Conservation (phyloP, 192 early-diverging fungal genomes). For the Endogone sp. region DNA sequence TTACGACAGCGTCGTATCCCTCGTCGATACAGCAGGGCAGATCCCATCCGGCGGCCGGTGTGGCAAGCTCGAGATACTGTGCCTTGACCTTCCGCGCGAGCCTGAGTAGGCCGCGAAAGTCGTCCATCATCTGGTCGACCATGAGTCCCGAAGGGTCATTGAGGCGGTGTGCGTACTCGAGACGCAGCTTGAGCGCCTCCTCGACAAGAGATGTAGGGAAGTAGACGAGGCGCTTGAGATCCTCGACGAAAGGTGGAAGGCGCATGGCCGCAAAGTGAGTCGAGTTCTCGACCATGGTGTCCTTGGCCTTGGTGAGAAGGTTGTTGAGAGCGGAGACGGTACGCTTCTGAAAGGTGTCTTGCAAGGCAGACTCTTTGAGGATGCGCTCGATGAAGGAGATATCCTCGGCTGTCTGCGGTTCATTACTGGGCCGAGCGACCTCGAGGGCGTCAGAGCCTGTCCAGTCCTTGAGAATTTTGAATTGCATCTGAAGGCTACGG, state of each 20-base stretch:
- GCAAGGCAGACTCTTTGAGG: conserved; percentile 76
- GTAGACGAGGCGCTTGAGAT: conserved; percentile 64
- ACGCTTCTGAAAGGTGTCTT: conserved; percentile 70
- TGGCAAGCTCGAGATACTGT: conserved; percentile 60
- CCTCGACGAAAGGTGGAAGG: conserved; percentile 62
- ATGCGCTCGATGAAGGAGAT: conserved; percentile 82
- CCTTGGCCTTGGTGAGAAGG: conserved; percentile 59
- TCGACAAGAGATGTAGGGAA: conserved; percentile 82
- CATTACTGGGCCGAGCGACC: conserved; percentile 51
- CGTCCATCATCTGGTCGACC: conserved; percentile 78
- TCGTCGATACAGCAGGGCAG: conserved; percentile 56
- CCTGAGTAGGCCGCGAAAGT: conserved; percentile 66
- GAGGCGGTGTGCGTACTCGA: conserved; percentile 61
- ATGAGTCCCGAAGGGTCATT: conserved; percentile 53
- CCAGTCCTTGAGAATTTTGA: conserved; percentile 78
- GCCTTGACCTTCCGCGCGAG: conserved; percentile 72
- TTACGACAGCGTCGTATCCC: conserved; percentile 69
- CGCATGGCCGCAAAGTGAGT: conserved; percentile 63
- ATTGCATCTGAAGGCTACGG: conserved; percentile 64
- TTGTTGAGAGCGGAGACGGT: conserved; percentile 59
- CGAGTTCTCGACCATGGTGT: conserved; percentile 66
- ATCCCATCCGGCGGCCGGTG: conserved; percentile 62
- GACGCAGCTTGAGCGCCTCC: conserved; percentile 71
- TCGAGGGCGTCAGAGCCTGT: conserved; percentile 68
- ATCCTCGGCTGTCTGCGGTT: conserved; percentile 40